Evolutionary conservation across 2,329 filamentous ascomycete species (phyloP).

Genomic region (Arthrinium phaeospermum): DNA sequence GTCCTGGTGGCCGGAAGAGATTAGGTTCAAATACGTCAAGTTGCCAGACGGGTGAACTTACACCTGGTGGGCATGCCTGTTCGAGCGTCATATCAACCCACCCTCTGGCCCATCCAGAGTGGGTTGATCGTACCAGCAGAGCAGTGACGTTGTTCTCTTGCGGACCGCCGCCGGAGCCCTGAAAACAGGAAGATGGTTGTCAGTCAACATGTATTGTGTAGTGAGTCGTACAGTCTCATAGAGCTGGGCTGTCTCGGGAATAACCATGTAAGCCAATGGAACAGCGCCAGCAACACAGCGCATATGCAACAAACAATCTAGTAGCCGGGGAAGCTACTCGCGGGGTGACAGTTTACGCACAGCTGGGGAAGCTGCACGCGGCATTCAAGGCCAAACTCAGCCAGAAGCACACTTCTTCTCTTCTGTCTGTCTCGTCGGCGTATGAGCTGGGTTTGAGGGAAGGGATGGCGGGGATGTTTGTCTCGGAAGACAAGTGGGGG

Average conservation of each 20-base stretch:
- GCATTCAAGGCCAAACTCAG: too few species aligned
- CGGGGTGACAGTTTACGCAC: too few species aligned
- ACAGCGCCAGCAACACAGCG: neutral
- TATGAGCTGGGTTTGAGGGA: neutral
- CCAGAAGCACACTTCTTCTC: too few species aligned
- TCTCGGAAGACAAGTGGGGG: too few species aligned
- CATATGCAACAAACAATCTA: neutral
- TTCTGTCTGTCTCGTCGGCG: neutral
- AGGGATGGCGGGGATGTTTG: too few species aligned
- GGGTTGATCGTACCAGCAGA: slow-evolving; percentile 82
- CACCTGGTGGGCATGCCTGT: too few species aligned
- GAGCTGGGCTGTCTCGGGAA: neutral
- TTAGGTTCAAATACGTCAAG: too few species aligned
- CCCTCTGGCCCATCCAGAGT: slow-evolving; percentile 72
- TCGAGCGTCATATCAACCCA: too few species aligned
- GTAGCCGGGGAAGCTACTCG: too few species aligned
- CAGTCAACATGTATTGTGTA: neutral
- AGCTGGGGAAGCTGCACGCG: too few species aligned
- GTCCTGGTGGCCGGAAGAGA: neutral
- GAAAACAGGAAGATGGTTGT: slow-evolving; percentile 23
- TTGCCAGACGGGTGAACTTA: too few species aligned
- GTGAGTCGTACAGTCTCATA: neutral
- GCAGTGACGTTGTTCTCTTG: slow-evolving; percentile 89
- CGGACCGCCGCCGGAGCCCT: slow-evolving; percentile 91
- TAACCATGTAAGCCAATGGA: neutral